Evolutionary conservation across 2,329 filamentous ascomycete genomes (phyloP).

Genomic region (Neonectria punicea): DNA sequence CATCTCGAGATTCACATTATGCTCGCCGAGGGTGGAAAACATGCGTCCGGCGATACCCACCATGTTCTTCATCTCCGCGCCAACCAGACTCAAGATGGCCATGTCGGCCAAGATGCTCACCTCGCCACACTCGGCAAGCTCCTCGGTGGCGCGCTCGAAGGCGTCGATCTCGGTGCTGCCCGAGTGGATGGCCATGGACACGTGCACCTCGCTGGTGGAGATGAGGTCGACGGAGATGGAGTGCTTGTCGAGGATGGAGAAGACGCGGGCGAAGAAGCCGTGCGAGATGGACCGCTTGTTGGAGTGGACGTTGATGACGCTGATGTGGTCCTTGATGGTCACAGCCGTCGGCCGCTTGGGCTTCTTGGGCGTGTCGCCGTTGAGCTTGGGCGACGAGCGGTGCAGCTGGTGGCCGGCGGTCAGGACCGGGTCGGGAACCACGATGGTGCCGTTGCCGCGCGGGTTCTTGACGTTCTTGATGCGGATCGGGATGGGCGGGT

Average conservation of each 20-base stretch:
- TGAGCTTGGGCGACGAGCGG: constrained; percentile 58
- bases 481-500: constrained; percentile 81
- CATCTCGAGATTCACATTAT: constrained; percentile 98
- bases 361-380: constrained; percentile 53
- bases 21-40: constrained; percentile 93
- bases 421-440: constrained; percentile 77
- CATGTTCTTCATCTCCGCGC: constrained; percentile 98
- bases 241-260: constrained; percentile 87
- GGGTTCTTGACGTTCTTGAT: constrained; percentile 95
- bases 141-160: constrained; percentile 74
- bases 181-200: constrained; percentile 95
- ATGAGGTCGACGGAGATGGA: constrained; percentile 94
- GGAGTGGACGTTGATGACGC: constrained; percentile 97
- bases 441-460: constrained; percentile 79
- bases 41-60: constrained; percentile 91
- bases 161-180: constrained; percentile 72
- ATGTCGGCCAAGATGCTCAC: constrained; percentile 92
- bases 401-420: constrained; percentile 68
- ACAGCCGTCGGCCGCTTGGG: constrained; percentile 87
- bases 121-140: constrained; percentile 83
- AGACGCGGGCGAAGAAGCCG: constrained; percentile 94
- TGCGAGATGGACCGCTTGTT: constrained; percentile 97
- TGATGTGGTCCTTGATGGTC: constrained; percentile 96
- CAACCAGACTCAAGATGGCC: constrained; percentile 95
- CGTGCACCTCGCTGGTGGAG: constrained; percentile 95